Base-by-base conservation (phyloP, 2,329 filamentous ascomycete species). In the Purpureocillium takamizusanense region DNA sequence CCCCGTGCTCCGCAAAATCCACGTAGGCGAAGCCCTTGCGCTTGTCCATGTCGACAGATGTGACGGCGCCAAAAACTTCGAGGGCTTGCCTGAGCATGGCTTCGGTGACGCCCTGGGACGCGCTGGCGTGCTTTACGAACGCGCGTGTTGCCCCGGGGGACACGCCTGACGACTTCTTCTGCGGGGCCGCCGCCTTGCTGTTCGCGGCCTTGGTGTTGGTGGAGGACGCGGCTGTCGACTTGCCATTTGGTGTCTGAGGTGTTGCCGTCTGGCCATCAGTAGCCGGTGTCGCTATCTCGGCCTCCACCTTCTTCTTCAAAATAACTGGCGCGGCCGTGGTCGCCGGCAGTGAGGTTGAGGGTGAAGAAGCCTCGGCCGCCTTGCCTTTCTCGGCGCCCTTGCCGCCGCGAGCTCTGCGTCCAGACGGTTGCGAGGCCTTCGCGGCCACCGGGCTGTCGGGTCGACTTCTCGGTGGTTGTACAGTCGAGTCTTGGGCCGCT, bases 21-120 rank as follows among this genome's bases (percentile, higher is more conserved):
- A 94, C 82, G 56, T 95, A 95, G 3, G 88, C 90, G 52, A 95
- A 94, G 0, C 88, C 88, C 59, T 95, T 95, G 52, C 89, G 84
- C 59, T 88, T 89, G 56, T 97, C 90, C 38, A 97, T 90, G 51
- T 95, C 90, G 14, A 95, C 86, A 47, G 78, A 83, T 1, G 76
- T 76, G 33, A 95, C 76, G 1, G 74, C 60, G 2, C 90, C 90
- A 50, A 87, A 94, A 0, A 65, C 61, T 33, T 80, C 72, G 55
- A 97, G 78, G 1, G 84, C 80, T 48, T 83, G 74, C 50, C 83
- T 80, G 2, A 97, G 76, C 0, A 88, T 63, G 0, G 81, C 66
- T 54, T 95, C 90, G 0, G 87, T 95, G 34, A 95, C 85, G 12
- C 90, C 90, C 55, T 95, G 90, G 0, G 88, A 92, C 10, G 86